Base-by-base conservation (phyloP, 495 filamentous ascomycete genomes). In the Aeminium ludgeri region DNA sequence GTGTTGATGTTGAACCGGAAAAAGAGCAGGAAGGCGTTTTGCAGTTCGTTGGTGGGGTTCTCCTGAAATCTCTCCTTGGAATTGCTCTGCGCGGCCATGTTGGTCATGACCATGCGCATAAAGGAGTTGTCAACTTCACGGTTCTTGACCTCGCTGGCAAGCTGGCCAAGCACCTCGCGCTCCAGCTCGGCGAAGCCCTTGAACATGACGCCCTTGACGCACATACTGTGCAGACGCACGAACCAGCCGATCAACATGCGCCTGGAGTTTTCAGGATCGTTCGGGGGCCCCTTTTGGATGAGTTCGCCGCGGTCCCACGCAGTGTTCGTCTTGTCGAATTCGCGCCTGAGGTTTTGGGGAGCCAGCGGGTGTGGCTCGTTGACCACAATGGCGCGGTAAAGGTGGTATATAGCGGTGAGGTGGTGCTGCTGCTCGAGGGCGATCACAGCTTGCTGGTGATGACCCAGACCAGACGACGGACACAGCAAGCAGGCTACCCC, bases 381-480 rank as follows among this genome's bases (percentile, higher is more conserved):
- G 27, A 76, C 73, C 1, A 76, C 74, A 30, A 86, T 62, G 13
- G 85, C 80, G 38, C 86, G 72, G 52, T 92, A 94, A 10, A 95
- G 68, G 59, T 96, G 76, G 53, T 95, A 95, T 0, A 83, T 78
- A 2, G 84, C 76, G 17, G 80, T 70, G 17, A 95, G 67, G 55
- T 92, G 80, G 44, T 84, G 76, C 13, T 63, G 68, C 52, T 82
- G 77, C 36, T 77, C 76, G 30, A 76, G 66, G 20, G 82, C 76
- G 43, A 95, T 79, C 12, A 95, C 80, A 0, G 84, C 86, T 54
- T 83, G 66, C 57, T 96, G 89, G 48, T 97, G 86, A 53, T 92
- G 77, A 30, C 83, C 78, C 20, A 71, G 68, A 20, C 87, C 87
- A 30, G 80, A 82, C 1, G 72, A 63, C 15, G 91, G 86, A 42